A percentile compares a stretch with the other conserved stretches of the same genome.
phyloP scores from a whole-genome alignment of 23 red algal genomes.

The Pyropia haitanensis region DNA sequence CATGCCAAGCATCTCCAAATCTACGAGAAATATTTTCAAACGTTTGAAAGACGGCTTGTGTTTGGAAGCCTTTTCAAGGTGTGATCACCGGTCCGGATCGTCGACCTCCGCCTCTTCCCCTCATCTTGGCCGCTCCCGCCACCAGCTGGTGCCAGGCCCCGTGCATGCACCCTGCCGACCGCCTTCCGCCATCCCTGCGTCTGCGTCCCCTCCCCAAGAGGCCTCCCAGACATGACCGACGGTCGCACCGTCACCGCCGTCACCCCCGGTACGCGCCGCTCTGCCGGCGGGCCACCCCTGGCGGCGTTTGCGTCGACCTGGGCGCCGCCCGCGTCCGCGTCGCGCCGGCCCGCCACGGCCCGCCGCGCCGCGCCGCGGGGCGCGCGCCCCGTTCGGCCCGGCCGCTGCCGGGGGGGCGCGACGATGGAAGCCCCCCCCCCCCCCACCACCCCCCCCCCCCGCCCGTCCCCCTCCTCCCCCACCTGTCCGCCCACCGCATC shows the following conservation, averaged over 20 bases:
- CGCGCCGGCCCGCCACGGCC: too few species aligned
- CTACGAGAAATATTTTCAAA: too few species aligned
- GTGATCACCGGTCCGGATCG: not conserved
- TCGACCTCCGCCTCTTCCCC: not conserved
- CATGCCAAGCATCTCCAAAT: too few species aligned
- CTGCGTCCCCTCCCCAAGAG: not conserved
- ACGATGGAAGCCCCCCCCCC: too few species aligned
- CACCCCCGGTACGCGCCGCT: not conserved
- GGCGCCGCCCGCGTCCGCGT: too few species aligned
- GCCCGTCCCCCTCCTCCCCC: conserved; percentile 16
- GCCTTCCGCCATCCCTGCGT: not conserved
- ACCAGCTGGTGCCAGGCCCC: not conserved
- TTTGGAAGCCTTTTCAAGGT: not conserved
- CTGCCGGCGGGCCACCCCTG: too few species aligned
- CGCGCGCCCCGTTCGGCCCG: too few species aligned
- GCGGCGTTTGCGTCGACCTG: too few species aligned
- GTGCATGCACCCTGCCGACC: not conserved
- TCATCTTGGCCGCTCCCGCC: not conserved
- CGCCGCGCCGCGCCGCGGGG: too few species aligned
- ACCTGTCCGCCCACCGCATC: conserved; percentile 31
- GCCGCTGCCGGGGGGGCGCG: too few species aligned
- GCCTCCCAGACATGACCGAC: conserved; percentile 1
- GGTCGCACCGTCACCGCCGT: not conserved
- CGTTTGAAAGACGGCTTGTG: not conserved
- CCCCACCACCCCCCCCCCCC: too few species aligned